Evolutionary conservation across 2,329 filamentous ascomycete genomes (phyloP), one percentile per base, ranked within the genome.

Genomic region (Dactylellina cionopaga): DNA sequence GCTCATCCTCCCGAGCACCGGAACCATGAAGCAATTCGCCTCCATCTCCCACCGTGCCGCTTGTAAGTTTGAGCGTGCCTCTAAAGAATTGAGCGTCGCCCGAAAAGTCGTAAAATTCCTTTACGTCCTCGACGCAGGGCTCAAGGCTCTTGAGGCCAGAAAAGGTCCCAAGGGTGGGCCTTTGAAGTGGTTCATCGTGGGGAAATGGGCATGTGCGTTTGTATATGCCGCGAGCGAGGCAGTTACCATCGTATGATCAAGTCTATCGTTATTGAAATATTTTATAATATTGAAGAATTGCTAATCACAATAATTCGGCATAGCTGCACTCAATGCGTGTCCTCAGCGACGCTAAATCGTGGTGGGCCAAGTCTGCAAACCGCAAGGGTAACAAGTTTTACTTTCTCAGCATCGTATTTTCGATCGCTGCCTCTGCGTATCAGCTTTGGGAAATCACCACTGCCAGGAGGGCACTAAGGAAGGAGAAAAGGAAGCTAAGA

Each of bases 161-260:
- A 66, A 62, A 15, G 56, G 69, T 19, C 37, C 51, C 3, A 68
- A 68, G 17, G 62, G 60, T 22, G 69, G 69, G 2, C 52, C 47
- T 3, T 43, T 74, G n/a, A 74, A 74, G 27, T 74, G 69, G 69
- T 51, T 74, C 7, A 68, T 74, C 22, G 49, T 74, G n/a, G 69
- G 69, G 4, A 74, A 74, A 37, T 74, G 69, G 69, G 54, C 55
- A 11, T 74, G 54, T 56, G 56, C 69, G 13, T 74, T 64, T n/a
- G 46, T 74, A 6, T 74, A 66, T 13, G 60, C 54, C 22, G 69
- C 69, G 5, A 68, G 47, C 41, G 69, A 74, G 51, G 58, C 56
- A 2, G 33, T 63, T n/a, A 74, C 69, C 7, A 74, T 74, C 17
- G 69, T 74, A 58, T 11, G 69, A 39, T 41, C 35, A 17, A n/a